Evolutionary conservation across 2,329 filamentous ascomycete genomes (phyloP), one percentile per base, ranked within the genome.

Genomic region (Rosellinia necatrix): DNA sequence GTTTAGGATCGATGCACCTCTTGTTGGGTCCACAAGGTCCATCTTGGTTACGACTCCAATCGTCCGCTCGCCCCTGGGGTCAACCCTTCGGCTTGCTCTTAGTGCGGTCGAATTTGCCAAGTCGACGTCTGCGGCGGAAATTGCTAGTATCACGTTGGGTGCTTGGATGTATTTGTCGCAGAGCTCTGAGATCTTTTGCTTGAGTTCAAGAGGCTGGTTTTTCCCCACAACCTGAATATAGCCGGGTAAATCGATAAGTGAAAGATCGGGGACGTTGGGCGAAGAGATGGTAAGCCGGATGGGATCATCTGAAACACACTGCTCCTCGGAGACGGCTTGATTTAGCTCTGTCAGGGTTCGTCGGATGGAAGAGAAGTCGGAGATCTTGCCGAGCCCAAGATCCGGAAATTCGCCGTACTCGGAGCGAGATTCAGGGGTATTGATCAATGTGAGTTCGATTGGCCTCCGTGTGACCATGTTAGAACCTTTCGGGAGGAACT

Each of bases 21-120:
- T 86, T 6, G 80, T 78, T 3, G 94, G 82, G 64, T 97, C 93
- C 6, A 99, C 92, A 19, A 99, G 81, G 68, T 99, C 94, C 93
- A 99, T 97, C 77, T 99, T 99, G 3, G 94, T 99, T 37, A 99
- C 88, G n/a, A 99, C 94, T 40, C 94, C 94, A 69, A 99, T 99
- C 0, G 94, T 99, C 60, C 94, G 84, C 75, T 99, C 94, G 51
- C 94, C 94, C 58, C 94, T 83, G 1, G 94, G 94, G 68, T 99
- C 94, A 24, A 97, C 92, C 64, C 93, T 84, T 60, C 94, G 84
- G 64, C 92, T 96, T 15, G 94, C 92, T 65, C 92, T 83, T 21
- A 99, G 76, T 5, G 94, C 92, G 6, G 94, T 94, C 1, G 94
- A 99, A 72, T 99, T 99, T 19, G 94, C 94, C 54, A 99, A 75